A percentile compares a stretch with the other conserved stretches of the same genome.
These are phyloP conservation scores for Ministeria vibrans DNA, from an alignment of 78 protist genomes.

Conservation along the genomic window DNA sequence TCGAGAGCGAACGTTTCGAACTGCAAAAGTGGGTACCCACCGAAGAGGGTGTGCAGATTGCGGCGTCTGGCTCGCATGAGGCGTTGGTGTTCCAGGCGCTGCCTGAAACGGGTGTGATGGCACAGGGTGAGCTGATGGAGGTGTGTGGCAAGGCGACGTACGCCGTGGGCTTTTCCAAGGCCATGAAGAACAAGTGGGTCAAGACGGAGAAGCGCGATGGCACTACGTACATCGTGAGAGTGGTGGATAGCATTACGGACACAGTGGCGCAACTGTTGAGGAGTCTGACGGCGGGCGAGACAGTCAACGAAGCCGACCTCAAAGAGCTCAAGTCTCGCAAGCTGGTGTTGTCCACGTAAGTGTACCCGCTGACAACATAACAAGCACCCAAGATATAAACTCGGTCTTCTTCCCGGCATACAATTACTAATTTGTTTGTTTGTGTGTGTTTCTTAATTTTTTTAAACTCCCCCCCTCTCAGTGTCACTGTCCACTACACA, in stretches of 20 bases:
- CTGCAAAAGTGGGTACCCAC: background rate
- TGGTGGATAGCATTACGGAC: background rate
- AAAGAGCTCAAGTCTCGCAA: slow-evolving; percentile 34
- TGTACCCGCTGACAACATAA: background rate
- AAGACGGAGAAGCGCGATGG: slow-evolving; percentile 17
- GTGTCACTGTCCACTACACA: background rate
- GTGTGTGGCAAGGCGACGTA: background rate
- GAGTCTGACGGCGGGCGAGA: background rate
- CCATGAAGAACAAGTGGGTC: slow-evolving; percentile 15
- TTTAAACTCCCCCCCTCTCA: slow-evolving; percentile 7
- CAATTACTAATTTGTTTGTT: background rate
- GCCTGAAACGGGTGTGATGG: slow-evolving; percentile 1
- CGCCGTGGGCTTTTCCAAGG: slow-evolving; percentile 21
- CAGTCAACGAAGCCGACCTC: background rate
- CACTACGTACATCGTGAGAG: no score
- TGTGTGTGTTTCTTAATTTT: slow-evolving; percentile 9
- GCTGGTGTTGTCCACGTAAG: background rate
- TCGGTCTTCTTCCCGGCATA: background rate
- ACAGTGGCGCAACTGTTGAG: background rate
- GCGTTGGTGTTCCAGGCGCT: background rate
- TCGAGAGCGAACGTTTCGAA: background rate
- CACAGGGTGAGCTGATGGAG: slow-evolving; percentile 13
- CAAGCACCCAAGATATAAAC: background rate
- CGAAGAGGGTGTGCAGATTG: background rate
- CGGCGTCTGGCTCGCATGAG: slow-evolving; percentile 11